These are phyloP conservation scores for Kondoa subrosea DNA, from an alignment of 768 basidiomycete species.

Conservation along the genomic window DNA sequence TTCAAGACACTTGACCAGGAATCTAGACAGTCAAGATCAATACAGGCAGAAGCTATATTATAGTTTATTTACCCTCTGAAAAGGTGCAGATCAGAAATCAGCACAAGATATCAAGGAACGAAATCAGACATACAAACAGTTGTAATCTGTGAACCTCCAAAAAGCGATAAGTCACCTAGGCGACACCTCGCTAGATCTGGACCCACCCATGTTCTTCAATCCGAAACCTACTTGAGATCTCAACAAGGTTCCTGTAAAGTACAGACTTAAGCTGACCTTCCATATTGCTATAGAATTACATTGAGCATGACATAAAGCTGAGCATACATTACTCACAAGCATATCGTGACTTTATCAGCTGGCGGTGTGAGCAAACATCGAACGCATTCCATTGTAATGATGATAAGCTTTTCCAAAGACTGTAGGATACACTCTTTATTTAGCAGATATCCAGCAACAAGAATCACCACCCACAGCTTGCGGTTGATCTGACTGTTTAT, in stretches of 20 bases:
- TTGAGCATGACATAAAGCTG: not conserved
- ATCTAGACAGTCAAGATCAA: not conserved
- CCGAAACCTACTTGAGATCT: conserved; percentile 20
- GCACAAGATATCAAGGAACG: not conserved
- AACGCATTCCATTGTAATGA: conserved; percentile 19
- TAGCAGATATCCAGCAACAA: not conserved
- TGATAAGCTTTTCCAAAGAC: not conserved
- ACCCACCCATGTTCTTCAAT: conserved; percentile 16
- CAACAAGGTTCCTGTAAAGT: no score
- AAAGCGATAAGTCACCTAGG: not conserved
- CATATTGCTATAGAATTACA: not conserved
- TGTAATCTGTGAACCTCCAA: conserved; percentile 1
- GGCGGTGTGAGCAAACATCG: conserved; percentile 18
- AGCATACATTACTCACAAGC: no score
- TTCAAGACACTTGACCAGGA: conserved; percentile 9
- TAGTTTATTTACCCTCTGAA: not conserved
- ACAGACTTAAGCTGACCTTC: not conserved
- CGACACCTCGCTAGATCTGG: not conserved
- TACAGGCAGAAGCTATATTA: no score
- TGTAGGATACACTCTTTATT: no score
- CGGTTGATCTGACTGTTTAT: conserved; percentile 15
- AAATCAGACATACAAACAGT: not conserved
- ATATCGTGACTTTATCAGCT: conserved; percentile 15
- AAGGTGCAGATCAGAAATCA: not conserved
- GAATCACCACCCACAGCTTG: conserved; percentile 2